Evolutionary conservation across 1,284 basidiomycete genomes (phyloP).

Genomic region (Rhodotorula glutinis): DNA sequence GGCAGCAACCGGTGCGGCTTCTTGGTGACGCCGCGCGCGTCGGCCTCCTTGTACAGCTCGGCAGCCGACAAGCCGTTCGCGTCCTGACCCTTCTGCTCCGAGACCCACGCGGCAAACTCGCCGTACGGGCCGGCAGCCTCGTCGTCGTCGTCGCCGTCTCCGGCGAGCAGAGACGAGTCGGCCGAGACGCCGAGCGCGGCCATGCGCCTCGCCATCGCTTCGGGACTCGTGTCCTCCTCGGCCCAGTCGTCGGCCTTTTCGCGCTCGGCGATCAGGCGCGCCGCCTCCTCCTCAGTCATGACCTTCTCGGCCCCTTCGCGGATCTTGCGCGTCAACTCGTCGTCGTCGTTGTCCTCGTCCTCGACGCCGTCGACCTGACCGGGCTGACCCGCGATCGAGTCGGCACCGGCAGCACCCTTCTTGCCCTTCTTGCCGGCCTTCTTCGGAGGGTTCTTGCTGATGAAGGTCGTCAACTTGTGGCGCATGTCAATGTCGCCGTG

Average conservation of each 20-base stretch:
- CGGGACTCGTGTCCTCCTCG: conserved; percentile 82
- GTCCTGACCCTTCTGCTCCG: conserved; percentile 60
- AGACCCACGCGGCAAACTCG: conserved; percentile 79
- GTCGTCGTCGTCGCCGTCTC: conserved; percentile 78
- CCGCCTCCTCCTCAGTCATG: conserved; percentile 45
- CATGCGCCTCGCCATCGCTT: conserved; percentile 82
- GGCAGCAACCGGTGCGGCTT: conserved; percentile 84
- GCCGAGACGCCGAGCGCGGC: conserved; percentile 68
- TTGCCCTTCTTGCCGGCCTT: conserved; percentile 67
- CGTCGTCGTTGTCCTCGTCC: conserved; percentile 44
- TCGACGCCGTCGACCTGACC: conserved; percentile 40
- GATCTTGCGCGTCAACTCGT: conserved; percentile 55
- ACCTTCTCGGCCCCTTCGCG: conserved; percentile 53
- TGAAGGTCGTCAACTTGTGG: conserved; percentile 94
- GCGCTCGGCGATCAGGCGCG: conserved; percentile 46
- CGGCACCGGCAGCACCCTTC: conserved; percentile 47
- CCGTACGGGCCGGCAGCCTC: conserved; percentile 72
- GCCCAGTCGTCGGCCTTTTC: conserved; percentile 62
- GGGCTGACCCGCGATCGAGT: conserved; percentile 38
- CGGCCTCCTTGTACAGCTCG: conserved; percentile 81
- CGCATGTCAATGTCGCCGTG: conserved; percentile 91
- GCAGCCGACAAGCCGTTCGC: conserved; percentile 56
- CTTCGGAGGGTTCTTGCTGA: conserved; percentile 87
- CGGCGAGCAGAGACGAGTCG: conserved; percentile 54
- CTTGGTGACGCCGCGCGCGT: conserved; percentile 88